Conservation (phyloP, 768 basidiomycete species). For the Agaricus subrufescens region DNA sequence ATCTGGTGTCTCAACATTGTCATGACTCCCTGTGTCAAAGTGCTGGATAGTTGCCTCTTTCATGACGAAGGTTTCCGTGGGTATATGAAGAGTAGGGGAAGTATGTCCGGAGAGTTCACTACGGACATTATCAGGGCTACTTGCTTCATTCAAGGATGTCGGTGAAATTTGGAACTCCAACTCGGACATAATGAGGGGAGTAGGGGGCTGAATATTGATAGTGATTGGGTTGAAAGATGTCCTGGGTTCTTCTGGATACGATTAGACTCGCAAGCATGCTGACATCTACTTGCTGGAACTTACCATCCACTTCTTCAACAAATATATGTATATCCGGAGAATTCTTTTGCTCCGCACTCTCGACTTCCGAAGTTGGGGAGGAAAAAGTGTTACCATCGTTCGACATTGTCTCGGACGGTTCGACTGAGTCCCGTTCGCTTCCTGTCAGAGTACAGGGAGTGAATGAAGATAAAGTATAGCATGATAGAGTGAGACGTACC, state of each 20-base stretch:
- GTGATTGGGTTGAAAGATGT: not conserved
- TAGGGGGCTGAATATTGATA: not conserved
- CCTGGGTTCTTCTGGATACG: not conserved
- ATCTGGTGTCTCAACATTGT: not conserved
- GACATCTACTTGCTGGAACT: not conserved
- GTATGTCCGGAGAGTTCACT: not conserved
- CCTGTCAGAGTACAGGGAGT: not conserved
- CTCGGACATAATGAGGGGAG: not conserved
- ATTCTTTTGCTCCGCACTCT: not conserved
- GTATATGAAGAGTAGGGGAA: not conserved
- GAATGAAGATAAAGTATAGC: not conserved
- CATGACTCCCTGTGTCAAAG: not conserved
- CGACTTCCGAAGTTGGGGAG: not conserved
- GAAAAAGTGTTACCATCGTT: not conserved
- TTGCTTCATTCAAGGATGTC: not conserved
- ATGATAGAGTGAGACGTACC: not conserved
- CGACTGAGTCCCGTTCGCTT: not conserved
- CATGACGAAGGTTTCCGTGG: not conserved
- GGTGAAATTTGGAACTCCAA: not conserved
- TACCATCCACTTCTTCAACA: not conserved
- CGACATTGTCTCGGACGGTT: not conserved
- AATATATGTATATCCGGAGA: not conserved
- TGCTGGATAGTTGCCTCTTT: not conserved
- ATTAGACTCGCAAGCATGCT: not conserved
- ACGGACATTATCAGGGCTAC: not conserved